Evolutionary conservation across 2,329 filamentous ascomycete species (phyloP), one percentile per base, ranked within the genome.

Genomic region (Colletotrichum echinochloae): DNA sequence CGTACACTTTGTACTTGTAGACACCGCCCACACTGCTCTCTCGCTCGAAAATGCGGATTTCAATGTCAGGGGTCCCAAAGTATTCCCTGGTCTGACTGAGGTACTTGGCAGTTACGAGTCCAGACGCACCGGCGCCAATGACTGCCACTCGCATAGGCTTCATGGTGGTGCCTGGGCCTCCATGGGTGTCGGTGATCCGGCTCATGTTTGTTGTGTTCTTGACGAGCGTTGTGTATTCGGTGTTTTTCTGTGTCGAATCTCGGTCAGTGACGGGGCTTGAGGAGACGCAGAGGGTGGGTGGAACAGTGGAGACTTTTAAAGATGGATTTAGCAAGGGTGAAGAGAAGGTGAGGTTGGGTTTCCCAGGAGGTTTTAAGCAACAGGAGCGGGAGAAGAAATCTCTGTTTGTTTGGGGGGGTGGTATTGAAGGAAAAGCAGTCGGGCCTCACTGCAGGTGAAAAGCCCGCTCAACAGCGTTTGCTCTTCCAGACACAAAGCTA

Each of bases 1-100:
- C 83, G 62, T 86, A 87, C 5, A 81, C 78, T 6, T 83, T 81
- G 66, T 85, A 81, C 28, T 79, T 78, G 74, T 87, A 86, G 0
- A 83, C 85, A 2, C 85, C 85, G 2, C 84, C 85, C 55, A 87
- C 78, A 0, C 79, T 77, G 9, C 78, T 74, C 65, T 83, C 80
- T 26, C 79, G 76, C 75, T 87, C 85, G 48, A 86, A 86, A 3
- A 87, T 75, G 6, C 78, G 78, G 0, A 77, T 82, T 59, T 85
- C 79, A 35, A 86, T 79, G 3, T 79, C 79, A 0, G 77, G 73
- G 0, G 80, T 76, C 4, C 76, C 76, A 33, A 83, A 81, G 75
- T 77, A 82, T 28, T 80, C 59, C 49, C 82, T 81, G 0, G 81
- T 81, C 4, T 79, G 79, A 11, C 76, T 62, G 5, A 85, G 79